These are phyloP conservation scores for Podospora appendiculata DNA, from an alignment of 495 filamentous ascomycete species.

Conservation along the genomic window DNA sequence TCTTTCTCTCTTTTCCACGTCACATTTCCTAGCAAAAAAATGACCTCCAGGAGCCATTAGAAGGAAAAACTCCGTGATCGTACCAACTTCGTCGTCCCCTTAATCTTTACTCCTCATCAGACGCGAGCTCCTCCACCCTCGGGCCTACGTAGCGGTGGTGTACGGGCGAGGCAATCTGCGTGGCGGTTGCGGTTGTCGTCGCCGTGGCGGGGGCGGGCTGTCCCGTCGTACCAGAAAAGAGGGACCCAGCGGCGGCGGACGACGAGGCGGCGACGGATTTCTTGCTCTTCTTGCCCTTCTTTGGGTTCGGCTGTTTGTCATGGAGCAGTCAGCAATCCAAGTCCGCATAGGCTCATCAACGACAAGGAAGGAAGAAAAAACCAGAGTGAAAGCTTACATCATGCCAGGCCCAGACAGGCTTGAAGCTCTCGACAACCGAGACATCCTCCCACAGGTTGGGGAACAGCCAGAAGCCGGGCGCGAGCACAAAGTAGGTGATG, in stretches of 20 bases:
- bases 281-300: constrained; percentile 54
- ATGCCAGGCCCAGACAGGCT: constrained; percentile 96
- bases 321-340: not conserved
- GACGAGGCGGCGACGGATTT: constrained; percentile 42
- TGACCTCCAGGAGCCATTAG: too few relatives aligned
- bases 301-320: constrained; percentile 6
- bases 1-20: too few relatives aligned
- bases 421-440: constrained; percentile 96
- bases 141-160: constrained; percentile 44
- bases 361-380: not conserved
- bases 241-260: constrained; percentile 32
- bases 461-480: constrained; percentile 94
- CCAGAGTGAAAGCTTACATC: too few relatives aligned
- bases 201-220: constrained; percentile 49
- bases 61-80: too few relatives aligned
- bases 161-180: constrained; percentile 32
- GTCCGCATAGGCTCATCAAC: not conserved
- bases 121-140: constrained; percentile 58
- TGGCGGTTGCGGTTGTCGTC: constrained; percentile 40
- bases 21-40: too few relatives aligned
- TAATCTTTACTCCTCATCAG: constrained; percentile 36
- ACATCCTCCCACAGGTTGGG: constrained; percentile 99
- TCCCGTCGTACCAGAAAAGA: constrained; percentile 38
- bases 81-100: too few relatives aligned
- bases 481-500: constrained; percentile 73